Evolutionary conservation across 2,329 filamentous ascomycete species (phyloP).

Genomic region (Fusarium pseudoanthophilum): DNA sequence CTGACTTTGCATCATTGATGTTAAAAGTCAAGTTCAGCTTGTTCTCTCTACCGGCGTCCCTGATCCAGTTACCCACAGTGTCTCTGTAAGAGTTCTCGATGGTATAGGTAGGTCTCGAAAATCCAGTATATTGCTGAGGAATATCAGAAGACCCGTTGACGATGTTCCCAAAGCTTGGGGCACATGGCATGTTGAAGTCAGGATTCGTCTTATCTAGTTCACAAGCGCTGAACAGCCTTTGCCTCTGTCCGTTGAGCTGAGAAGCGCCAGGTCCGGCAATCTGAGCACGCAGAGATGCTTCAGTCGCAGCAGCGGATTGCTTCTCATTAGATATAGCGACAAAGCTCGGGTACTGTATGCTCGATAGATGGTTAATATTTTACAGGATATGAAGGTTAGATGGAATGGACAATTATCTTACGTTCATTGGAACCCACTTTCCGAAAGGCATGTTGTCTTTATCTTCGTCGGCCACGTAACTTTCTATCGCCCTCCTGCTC

Average conservation of each 20-base stretch:
- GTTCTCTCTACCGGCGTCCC: rapidly evolving
- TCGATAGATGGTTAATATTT: not conserved
- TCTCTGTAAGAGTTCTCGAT: not conserved
- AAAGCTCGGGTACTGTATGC: not conserved
- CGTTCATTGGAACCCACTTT: not conserved
- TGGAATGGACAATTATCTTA: not conserved
- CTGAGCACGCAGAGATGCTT: not conserved
- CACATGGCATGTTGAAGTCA: not conserved
- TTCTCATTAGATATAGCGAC: rapidly evolving
- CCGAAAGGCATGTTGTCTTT: rapidly evolving
- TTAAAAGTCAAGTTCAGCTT: not conserved
- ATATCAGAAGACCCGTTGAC: not conserved
- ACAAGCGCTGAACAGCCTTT: not conserved
- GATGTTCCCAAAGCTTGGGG: not conserved
- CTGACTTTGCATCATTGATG: not conserved
- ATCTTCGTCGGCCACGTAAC: not conserved
- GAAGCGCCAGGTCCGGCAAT: not conserved
- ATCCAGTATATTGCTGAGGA: rapidly evolving
- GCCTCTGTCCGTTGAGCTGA: not conserved
- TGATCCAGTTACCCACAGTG: not conserved
- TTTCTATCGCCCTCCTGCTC: not conserved
- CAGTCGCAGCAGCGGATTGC: not conserved
- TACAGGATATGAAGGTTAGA: not conserved
- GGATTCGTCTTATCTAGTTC: rapidly evolving
- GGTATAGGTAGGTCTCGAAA: not conserved